Evolutionary conservation across 1,139 yeast species (phyloP).

Genomic region (Candida sanyaensis): DNA sequence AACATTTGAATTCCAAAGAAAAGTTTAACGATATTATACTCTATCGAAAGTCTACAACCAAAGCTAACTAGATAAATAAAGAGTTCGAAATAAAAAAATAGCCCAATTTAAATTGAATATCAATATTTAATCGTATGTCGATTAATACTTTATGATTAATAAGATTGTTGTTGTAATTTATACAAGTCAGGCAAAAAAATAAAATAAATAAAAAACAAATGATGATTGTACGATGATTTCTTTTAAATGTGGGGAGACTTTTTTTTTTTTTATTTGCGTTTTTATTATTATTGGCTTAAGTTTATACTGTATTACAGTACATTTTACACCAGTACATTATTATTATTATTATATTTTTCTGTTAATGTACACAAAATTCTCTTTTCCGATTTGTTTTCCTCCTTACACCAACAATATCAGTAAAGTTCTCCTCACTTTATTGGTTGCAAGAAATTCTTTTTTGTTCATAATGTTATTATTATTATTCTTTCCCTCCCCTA

Average conservation of each 20-base stretch:
- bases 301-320: too few relatives aligned
- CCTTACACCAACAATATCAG: too few relatives aligned
- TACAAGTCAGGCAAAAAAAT: too few relatives aligned
- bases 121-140: too few relatives aligned
- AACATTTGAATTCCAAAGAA: too few relatives aligned
- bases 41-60: not conserved
- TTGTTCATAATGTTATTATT: not conserved
- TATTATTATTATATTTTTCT: too few relatives aligned
- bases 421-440: not conserved
- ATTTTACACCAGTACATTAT: too few relatives aligned
- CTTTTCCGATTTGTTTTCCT: not conserved
- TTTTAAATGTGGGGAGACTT: not conserved
- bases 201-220: too few relatives aligned
- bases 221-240: not conserved
- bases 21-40: not conserved
- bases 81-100: not conserved
- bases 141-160: not conserved
- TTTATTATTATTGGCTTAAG: too few relatives aligned
- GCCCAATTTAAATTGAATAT: not conserved
- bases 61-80: not conserved
- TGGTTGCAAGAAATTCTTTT: not conserved
- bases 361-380: too few relatives aligned
- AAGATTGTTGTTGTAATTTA: too few relatives aligned
- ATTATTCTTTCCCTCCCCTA: not conserved
- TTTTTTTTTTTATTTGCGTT: not conserved